Evolutionary conservation across 2,329 filamentous ascomycete genomes (phyloP), one percentile per base, ranked within the genome.

Genomic region (Nannizziopsis arthrosporioides): DNA sequence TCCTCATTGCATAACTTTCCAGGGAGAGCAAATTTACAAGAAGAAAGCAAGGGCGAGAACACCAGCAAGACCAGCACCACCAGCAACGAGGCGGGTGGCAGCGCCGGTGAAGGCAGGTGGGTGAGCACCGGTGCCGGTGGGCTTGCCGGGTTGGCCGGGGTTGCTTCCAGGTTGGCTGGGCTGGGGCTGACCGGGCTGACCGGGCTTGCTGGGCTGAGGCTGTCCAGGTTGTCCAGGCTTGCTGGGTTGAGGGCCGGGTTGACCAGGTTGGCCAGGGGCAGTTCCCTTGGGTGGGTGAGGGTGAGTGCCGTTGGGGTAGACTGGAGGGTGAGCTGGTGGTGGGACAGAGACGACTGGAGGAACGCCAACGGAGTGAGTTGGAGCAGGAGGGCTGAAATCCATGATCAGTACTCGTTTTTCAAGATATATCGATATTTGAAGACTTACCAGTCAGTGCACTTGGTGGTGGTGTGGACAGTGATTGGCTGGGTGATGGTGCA

Each of bases 401-500:
- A 47, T 50, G 47, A 40, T 57, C 19, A 8, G 44, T 44, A 31
- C 42, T n/a, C n/a, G 9, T 35, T 31, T 7, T 27, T 31, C 39
- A n/a, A n/a, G 31, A 18, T 19, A 8, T n/a, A n/a, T 19, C 11
- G 7, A 27, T 9, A 41, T 41, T 43, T 10, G 31, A 54, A 47
- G 44, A 49, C 62, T 57, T 64, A 68, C 66, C 67, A 68, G 57
- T 63, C 54, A 14, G 61, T 60, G 61, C 66, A 69, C 58, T 63
- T 58, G 55, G 64, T 65, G 55, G 81, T 71, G 57, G 73, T 78
- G 54, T 79, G 63, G 48, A 73, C 73, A 55, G 63, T 57, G 56
- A 75, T 64, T 52, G 77, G 70, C 60, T 71, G 67, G 45, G 72
- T 74, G 56, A 78, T 70, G 42, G 73, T 85, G 80, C 80, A 84